Base-by-base conservation (phyloP, 495 filamentous ascomycete genomes). In the Penicillium daleae region DNA sequence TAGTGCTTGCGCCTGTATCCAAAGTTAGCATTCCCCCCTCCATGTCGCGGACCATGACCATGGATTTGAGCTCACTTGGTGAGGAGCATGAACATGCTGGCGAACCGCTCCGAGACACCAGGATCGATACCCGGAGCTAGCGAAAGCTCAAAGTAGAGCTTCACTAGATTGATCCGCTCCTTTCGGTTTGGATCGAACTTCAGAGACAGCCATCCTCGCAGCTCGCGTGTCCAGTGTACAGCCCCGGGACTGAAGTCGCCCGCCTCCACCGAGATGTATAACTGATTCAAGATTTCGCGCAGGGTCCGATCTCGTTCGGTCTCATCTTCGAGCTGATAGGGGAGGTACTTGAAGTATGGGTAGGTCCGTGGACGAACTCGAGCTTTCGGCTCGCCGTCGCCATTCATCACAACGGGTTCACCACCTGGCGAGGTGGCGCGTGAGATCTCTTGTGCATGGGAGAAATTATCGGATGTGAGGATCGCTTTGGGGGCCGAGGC, bases 191-290 rank as follows among this genome's bases (percentile, higher is more conserved):
- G 90, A 77, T 98, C 96, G 71, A 97, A 99, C 78, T 99, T 99
- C 71, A 98, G 85, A 9, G 89, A 89, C 26, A 99, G 82, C 96
- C 95, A 99, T 77, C 90, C 92, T 71, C 92, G 85, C 22, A 99
- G 87, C 82, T 98, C 94, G 66, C 95, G 87, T 57, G 95, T 97
- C 96, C 96, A 99, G 76, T 98, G 93, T 22, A 96, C 83, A 13
- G 95, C 95, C 17, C 95, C 96, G 0, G 95, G 91, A 55, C 89
- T 85, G 75, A 98, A 98, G 74, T 99, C 96, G 35, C 96, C 92
- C 17, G 95, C 89, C 73, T 92, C 88, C 62, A 98, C 84, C 29
- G 93, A 83, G 69, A 97, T 89, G 71, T 96, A 98, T 27, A 99
- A 88, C 66, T 96, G 90, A 68, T 91, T 92, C 68, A 98, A 78